A percentile compares a stretch with the other conserved stretches of the same genome.
Conservation (phyloP, 805 yeast genomes). For the Metschnikowia lunata region DNA sequence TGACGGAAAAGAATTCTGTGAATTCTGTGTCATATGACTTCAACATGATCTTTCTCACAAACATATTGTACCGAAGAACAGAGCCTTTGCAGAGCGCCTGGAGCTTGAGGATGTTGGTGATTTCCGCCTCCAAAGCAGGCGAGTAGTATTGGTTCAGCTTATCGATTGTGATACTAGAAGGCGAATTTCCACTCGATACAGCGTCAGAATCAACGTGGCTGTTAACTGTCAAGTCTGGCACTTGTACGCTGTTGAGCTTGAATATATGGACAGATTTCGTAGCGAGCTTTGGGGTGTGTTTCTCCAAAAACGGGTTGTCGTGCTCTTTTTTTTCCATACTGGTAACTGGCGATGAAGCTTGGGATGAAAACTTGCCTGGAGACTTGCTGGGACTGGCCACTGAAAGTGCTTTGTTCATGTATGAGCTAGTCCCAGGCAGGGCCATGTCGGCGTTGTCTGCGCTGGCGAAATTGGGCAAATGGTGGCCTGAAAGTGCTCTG, state of each 20-base stretch:
- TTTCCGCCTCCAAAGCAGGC: constrained; percentile 4
- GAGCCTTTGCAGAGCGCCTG: constrained; percentile 75
- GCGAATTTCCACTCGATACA: not conserved
- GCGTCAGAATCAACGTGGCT: not conserved
- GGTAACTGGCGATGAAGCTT: not conserved
- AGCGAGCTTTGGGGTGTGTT: not conserved
- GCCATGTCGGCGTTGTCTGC: constrained; percentile 29
- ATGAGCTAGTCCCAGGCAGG: constrained; percentile 15
- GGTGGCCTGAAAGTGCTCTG: constrained; percentile 60
- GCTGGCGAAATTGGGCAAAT: constrained; percentile 68
- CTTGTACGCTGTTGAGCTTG: constrained; percentile 4
- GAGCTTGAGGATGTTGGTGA: constrained; percentile 40
- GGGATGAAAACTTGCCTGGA: not conserved
- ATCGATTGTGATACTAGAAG: not conserved
- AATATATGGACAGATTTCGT: not conserved
- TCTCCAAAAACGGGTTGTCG: constrained; percentile 10
- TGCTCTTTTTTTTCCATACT: not conserved
- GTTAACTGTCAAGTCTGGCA: constrained; percentile 7
- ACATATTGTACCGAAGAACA: constrained; percentile 55
- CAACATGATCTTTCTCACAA: constrained; percentile 58
- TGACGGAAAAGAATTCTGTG: constrained; percentile 43
- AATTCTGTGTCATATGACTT: constrained; percentile 52
- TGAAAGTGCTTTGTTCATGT: constrained; percentile 16
- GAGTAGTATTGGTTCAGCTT: not conserved
- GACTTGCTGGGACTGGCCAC: constrained; percentile 1